A percentile compares a stretch with the other conserved stretches of the same genome.
Evolutionary conservation across 2,329 filamentous ascomycete species (phyloP).

Genomic region (Aspergillus costaricaensis): DNA sequence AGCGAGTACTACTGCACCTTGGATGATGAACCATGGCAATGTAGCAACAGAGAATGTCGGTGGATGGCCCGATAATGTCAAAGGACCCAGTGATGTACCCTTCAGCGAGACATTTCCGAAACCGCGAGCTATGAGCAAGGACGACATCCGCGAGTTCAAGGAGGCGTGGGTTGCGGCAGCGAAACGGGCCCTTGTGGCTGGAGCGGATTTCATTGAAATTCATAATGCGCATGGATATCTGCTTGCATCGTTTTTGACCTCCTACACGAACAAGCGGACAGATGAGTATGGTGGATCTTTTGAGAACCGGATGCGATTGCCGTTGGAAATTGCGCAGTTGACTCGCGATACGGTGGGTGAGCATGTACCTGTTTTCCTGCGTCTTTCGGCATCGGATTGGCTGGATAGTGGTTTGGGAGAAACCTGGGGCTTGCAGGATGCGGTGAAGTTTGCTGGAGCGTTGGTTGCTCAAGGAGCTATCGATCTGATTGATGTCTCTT

Average conservation of each 20-base stretch:
- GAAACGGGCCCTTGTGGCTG: constrained; percentile 64
- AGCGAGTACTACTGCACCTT: constrained; percentile 59
- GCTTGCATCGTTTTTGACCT: constrained; percentile 68
- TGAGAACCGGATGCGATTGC: constrained; percentile 67
- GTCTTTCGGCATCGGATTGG: constrained; percentile 76
- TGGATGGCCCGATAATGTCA: constrained; percentile 58
- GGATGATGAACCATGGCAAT: constrained; percentile 32
- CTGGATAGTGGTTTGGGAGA: constrained; percentile 63
- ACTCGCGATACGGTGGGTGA: constrained; percentile 65
- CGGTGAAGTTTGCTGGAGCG: constrained; percentile 62
- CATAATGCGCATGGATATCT: constrained; percentile 81
- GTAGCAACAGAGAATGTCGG: constrained; percentile 53
- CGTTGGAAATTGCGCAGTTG: constrained; percentile 66
- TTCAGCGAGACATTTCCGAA: constrained; percentile 63
- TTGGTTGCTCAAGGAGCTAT: constrained; percentile 69
- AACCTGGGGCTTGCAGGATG: constrained; percentile 69
- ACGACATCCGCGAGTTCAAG: constrained; percentile 69
- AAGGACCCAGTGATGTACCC: constrained; percentile 60
- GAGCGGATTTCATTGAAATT: constrained; percentile 77
- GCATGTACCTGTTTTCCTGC: constrained; percentile 70
- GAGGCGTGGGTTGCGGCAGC: constrained; percentile 61
- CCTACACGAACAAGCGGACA: constrained; percentile 66
- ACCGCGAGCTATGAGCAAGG: constrained; percentile 68
- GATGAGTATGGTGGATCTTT: constrained; percentile 56
- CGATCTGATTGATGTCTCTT: constrained; percentile 81